These are phyloP conservation scores for Eutrema salsugineum DNA, from an alignment of 441 rosid genomes.

Conservation along the genomic window DNA sequence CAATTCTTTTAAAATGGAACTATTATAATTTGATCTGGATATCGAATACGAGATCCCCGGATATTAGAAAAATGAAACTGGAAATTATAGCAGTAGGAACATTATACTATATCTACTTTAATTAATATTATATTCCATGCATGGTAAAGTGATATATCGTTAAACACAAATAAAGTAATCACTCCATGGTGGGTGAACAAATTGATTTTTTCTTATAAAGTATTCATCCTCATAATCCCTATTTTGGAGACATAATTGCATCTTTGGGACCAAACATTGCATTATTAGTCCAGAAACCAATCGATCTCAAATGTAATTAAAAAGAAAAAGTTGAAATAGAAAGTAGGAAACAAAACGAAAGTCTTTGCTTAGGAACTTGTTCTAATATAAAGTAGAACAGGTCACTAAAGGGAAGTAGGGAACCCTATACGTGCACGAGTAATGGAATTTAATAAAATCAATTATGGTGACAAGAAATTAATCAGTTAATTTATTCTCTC, in stretches of 20 bases:
- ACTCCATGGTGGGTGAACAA: slow-evolving; percentile 1
- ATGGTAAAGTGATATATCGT: neutral
- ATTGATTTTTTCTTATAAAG: neutral
- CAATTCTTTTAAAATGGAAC: too few species aligned
- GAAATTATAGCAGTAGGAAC: neutral
- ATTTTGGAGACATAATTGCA: slow-evolving; percentile 20
- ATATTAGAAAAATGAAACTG: neutral
- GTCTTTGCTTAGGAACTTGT: slow-evolving; percentile 28
- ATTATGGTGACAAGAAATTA: neutral
- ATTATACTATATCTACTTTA: neutral
- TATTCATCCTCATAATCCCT: neutral
- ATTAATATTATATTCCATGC: neutral
- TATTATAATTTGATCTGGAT: neutral
- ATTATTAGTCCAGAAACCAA: neutral
- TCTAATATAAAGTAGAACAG: neutral
- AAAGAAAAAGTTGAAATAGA: neutral
- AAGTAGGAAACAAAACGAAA: slow-evolving; percentile 1
- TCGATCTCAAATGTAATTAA: neutral
- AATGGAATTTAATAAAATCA: neutral
- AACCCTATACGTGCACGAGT: slow-evolving; percentile 16
- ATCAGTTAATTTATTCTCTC: neutral
- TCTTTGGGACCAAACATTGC: neutral
- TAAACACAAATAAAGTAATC: slow-evolving; percentile 4
- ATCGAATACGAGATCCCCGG: too few species aligned
- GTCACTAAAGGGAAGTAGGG: neutral